These are phyloP conservation scores for Starmera pachycereana DNA, from an alignment of 805 yeast genomes.

Conservation along the genomic window DNA sequence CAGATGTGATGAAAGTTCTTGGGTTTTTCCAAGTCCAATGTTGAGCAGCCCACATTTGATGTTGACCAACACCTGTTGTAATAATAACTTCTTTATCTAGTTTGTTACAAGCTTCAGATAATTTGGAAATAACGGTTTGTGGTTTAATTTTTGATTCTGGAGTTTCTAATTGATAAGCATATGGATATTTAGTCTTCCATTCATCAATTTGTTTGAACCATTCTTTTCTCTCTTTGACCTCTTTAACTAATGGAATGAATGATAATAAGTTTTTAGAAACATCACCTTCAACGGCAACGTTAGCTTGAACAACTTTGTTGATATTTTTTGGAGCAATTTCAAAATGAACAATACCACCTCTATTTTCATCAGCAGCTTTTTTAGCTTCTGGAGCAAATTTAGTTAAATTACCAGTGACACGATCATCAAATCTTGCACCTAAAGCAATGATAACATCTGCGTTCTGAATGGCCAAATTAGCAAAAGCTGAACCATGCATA, in stretches of 20 bases:
- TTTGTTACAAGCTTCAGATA: slow-evolving; percentile 58
- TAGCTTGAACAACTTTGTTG: slow-evolving; percentile 93
- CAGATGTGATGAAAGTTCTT: slow-evolving; percentile 92
- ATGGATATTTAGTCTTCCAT: slow-evolving; percentile 87
- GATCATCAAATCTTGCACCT: slow-evolving; percentile 97
- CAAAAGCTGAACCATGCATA: slow-evolving; percentile 96
- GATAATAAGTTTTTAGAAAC: slow-evolving; percentile 67
- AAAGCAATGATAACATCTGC: slow-evolving; percentile 91
- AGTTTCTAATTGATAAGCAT: slow-evolving; percentile 70
- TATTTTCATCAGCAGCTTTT: slow-evolving; percentile 73
- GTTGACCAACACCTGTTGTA: slow-evolving; percentile 99
- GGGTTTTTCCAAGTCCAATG: slow-evolving; percentile 92
- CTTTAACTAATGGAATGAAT: slow-evolving; percentile 60
- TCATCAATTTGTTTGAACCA: slow-evolving; percentile 69
- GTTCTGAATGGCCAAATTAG: slow-evolving; percentile 86
- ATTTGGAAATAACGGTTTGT: slow-evolving; percentile 77
- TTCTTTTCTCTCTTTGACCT: slow-evolving; percentile 57
- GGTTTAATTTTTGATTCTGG: slow-evolving; percentile 81
- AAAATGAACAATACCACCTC: slow-evolving; percentile 96
- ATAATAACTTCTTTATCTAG: slow-evolving; percentile 69
- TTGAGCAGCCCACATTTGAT: slow-evolving; percentile 99
- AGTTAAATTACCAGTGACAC: slow-evolving; percentile 81
- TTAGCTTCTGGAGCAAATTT: slow-evolving; percentile 93
- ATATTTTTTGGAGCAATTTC: slow-evolving; percentile 96
- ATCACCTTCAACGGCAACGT: slow-evolving; percentile 96